Percentiles rank a stretch among this genome's conserved stretches.
These are phyloP conservation scores for Nadsonia starkeyi-henricii DNA, from an alignment of 1,139 yeast genomes.

Conservation along the genomic window DNA sequence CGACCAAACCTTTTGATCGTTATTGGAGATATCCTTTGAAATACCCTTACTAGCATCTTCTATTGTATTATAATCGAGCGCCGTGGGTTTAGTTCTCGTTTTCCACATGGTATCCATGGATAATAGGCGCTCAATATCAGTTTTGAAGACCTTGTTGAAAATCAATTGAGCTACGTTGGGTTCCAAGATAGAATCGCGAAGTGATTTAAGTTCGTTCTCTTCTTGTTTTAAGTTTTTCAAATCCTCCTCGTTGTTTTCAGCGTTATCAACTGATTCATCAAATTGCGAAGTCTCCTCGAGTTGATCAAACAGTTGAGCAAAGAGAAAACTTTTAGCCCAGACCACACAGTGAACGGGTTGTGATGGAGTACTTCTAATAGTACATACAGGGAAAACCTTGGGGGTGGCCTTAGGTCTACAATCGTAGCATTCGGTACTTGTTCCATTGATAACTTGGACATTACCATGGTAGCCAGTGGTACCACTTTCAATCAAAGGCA, in stretches of 20 bases:
- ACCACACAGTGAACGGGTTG: conserved; percentile 93
- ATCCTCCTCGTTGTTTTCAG: conserved; percentile 48
- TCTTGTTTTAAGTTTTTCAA: conserved; percentile 56
- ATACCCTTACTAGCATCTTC: conserved; percentile 17
- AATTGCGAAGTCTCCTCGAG: conserved; percentile 16
- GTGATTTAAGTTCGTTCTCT: conserved; percentile 56
- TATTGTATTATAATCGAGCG: conserved; percentile 30
- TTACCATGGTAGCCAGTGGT: conserved; percentile 93
- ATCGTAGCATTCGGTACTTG: conserved; percentile 80
- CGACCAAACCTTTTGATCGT: conserved; percentile 55
- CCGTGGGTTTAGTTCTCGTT: conserved; percentile 50
- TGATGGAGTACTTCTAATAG: conserved; percentile 92
- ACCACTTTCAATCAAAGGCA: conserved; percentile 83
- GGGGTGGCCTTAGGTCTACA: conserved; percentile 82
- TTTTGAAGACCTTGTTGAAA: conserved; percentile 37
- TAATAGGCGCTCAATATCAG: conserved; percentile 63
- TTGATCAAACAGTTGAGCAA: conserved; percentile 58
- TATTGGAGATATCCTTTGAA: conserved; percentile 4
- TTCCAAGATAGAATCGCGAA: conserved; percentile 35
- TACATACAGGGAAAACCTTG: conserved; percentile 87
- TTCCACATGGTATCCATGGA: conserved; percentile 70
- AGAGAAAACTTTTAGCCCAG: conserved; percentile 91
- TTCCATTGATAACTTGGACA: conserved; percentile 79
- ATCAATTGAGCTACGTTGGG: conserved; percentile 26
- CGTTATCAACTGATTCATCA: conserved; percentile 33